Percentiles rank a stretch among this genome's conserved stretches.
These are phyloP conservation scores for Pseudotsuga menziesii DNA, from an alignment of 75 land plant species.

Conservation along the genomic window DNA sequence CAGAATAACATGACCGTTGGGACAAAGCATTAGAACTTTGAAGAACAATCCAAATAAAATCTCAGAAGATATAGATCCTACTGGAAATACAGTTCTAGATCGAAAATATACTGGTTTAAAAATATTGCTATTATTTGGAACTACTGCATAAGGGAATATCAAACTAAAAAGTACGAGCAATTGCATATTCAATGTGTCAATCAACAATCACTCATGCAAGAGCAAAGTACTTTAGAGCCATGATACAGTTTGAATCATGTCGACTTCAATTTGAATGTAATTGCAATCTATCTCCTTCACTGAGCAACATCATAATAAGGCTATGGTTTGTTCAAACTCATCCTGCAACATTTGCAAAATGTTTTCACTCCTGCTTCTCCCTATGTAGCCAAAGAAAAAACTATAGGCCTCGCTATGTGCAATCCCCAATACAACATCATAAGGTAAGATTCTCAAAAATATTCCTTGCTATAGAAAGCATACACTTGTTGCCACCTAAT, in stretches of 20 bases:
- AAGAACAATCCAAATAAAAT: no score
- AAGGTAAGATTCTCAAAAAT: neutral
- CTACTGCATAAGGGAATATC: no score
- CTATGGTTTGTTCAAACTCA: constrained; percentile 92
- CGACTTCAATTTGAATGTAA: constrained; percentile 61
- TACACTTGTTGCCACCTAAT: no score
- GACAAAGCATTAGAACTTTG: no score
- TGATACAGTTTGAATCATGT: constrained; percentile 26
- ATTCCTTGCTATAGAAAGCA: neutral
- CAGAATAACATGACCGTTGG: no score
- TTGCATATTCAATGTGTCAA: no score
- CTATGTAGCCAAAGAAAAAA: constrained; percentile 83
- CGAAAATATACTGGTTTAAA: no score
- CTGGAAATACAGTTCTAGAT: no score
- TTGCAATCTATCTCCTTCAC: constrained; percentile 81
- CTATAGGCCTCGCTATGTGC: constrained; percentile 95
- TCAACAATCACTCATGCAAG: neutral
- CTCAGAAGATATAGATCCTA: no score
- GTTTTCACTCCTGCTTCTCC: constrained; percentile 93
- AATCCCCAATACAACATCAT: neutral
- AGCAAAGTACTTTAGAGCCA: constrained; percentile 24
- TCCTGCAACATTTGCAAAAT: constrained; percentile 87
- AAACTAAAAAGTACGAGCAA: no score
- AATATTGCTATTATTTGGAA: no score
- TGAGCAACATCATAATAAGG: constrained; percentile 80